Evolutionary conservation across 805 yeast species (phyloP), one percentile per base, ranked within the genome.

Genomic region (Jamesozyma rosinii): DNA sequence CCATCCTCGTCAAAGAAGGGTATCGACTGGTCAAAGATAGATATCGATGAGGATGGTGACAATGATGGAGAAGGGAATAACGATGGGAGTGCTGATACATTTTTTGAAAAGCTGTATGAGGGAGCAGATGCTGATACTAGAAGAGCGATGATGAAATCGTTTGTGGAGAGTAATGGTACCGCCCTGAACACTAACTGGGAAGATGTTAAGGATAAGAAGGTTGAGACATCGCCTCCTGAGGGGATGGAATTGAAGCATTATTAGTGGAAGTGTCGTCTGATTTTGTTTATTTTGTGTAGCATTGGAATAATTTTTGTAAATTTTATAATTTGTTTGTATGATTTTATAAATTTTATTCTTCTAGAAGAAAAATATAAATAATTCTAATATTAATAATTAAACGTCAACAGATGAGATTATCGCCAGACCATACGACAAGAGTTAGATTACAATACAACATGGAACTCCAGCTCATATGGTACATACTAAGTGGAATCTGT

Each of bases 101-200:
- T 92, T 54, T 92, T 92, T 66, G 75, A 77, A 52, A 71, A 77
- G 49, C 57, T 92, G 10, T 92, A 83, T 64, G 72, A 73, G 22
- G 79, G 74, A 49, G 90, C 95, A 0, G 95, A 88, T 58, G 92
- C 83, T 6, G 96, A 92, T 54, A 81, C 95, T 1, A 70, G 70
- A 51, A 71, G 94, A 41, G 99, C 99, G 1, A 92, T 92, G 97
- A 83, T 86, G 95, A 92, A 92, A 66, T 85, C 95, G 42, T 92
- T 76, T 55, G 71, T 77, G n/a, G 96, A 92, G 64, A 84, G 95
- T 52, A 83, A 84, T 53, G 99, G 99, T 18, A 92, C 98, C 0
- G 77, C 95, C 1, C 68, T 92, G 45, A 85, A 95, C 37, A 92
- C 98, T 3, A 84, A 86, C 58, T 92, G 99, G 99, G 74, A 67